A percentile compares a stretch with the other conserved stretches of the same genome.
Conservation (phyloP, 2,329 filamentous ascomycete species). For the Fusarium armeniacum region DNA sequence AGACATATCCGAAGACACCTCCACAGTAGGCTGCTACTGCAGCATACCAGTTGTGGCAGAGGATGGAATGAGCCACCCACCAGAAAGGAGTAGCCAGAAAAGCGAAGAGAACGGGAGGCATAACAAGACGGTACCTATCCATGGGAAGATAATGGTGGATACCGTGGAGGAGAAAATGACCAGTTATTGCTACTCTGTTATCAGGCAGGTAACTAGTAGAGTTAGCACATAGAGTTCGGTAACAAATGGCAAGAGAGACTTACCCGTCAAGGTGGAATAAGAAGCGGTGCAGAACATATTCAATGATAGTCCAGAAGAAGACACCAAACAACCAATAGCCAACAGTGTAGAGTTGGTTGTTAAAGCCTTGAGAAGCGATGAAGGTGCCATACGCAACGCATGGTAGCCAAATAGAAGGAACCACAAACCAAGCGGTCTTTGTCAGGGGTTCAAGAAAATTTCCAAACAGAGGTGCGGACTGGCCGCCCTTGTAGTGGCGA, state of each 20-base stretch:
- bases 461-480: slow-evolving; percentile 93
- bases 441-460: slow-evolving; percentile 99
- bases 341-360: slow-evolving; percentile 61
- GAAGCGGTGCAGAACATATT: slow-evolving; percentile 90
- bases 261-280: slow-evolving; percentile 95
- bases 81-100: slow-evolving; percentile 90
- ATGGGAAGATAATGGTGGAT: slow-evolving; percentile 99
- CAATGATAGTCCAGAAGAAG: slow-evolving; percentile 87
- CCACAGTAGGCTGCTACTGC: slow-evolving; percentile 86
- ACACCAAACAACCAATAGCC: slow-evolving; percentile 79
- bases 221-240: slow-evolving; percentile 49
- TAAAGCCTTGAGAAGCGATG: slow-evolving; percentile 73
- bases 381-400: slow-evolving; percentile 79
- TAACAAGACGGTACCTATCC: slow-evolving; percentile 96
- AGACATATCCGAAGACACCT: slow-evolving; percentile 94
- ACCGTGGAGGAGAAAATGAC: slow-evolving; percentile 95
- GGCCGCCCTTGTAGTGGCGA: slow-evolving; percentile 93
- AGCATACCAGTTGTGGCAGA: slow-evolving; percentile 87
- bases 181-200: slow-evolving; percentile 85
- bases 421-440: slow-evolving; percentile 93
- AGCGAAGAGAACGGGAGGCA: slow-evolving; percentile 92
- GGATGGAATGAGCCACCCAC: slow-evolving; percentile 86
- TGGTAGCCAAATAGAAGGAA: slow-evolving; percentile 90
- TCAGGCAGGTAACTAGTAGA: slow-evolving; percentile 82
- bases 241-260: slow-evolving; percentile 53